Evolutionary conservation across 352 stramenopile genomes (phyloP), one percentile per base, ranked within the genome.

Genomic region (Globisporangium iwayamae): DNA sequence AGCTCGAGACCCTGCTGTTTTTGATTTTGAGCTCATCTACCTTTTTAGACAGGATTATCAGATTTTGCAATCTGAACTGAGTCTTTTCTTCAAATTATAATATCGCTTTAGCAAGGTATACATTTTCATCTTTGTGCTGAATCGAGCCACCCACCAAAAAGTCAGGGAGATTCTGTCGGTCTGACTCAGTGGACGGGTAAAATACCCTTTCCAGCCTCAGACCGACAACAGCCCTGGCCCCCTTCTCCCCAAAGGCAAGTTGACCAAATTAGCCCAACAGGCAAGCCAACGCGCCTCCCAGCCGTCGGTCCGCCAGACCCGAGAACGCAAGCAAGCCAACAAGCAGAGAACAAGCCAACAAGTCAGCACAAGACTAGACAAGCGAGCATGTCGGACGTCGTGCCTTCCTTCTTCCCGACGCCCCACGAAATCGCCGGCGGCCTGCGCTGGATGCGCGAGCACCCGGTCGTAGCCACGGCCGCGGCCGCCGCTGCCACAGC

Each of bases 331-430:
- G 28, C 51, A 41, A 57, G 51, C 51, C 30, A 43, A 14, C 50
- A 56, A 16, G 28, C 14, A 39, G n/a, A 39, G 34, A 32, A 39
- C 22, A 38, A 39, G 51, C 32, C 32, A 51, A 18, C 43, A 58
- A 47, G n/a, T 5, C 5, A 39, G 4, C 51, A 48, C 25, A 54
- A 22, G 20, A 16, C 36, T 55, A 6, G 9, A 34, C 30, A 46
- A 62, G 16, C 18, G 39, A 67, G 16, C 34, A 91, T 91, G 82
- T 83, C 74, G 18, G 79, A 89, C 63, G 71, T 89, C 38, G 71
- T 69, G 66, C 78, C 83, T 8, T 89, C 78, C 16, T 93, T 93
- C 73, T 93, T 93, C 72, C 84, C 84, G 36, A 93, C 84, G 53
- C 80, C 84, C 34, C 76, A 77, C 52, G 84, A 93, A 65, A 90